Percentiles rank a stretch among this genome's conserved stretches.
These are phyloP conservation scores for Lentinula edodes DNA, from an alignment of 768 basidiomycete genomes.

Conservation along the genomic window DNA sequence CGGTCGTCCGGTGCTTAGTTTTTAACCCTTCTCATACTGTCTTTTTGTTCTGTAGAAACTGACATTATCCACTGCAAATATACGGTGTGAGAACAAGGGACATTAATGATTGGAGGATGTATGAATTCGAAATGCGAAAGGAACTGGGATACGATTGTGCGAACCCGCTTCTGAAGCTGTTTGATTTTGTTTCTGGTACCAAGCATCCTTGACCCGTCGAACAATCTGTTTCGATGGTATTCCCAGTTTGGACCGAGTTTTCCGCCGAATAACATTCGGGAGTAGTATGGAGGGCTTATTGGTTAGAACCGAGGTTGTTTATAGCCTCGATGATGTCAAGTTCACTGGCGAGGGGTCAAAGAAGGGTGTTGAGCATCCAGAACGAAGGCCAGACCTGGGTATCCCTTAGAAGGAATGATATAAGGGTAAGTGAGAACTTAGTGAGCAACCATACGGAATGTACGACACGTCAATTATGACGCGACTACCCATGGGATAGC, in stretches of 20 bases:
- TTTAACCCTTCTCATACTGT: too few species aligned
- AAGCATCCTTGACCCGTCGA: slow-evolving; percentile 35
- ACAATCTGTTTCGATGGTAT: slow-evolving; percentile 24
- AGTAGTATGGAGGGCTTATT: slow-evolving; percentile 50
- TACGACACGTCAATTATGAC: slow-evolving; percentile 40
- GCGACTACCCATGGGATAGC: slow-evolving; percentile 36
- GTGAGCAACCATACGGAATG: slow-evolving; percentile 52
- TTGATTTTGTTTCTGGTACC: slow-evolving; percentile 33
- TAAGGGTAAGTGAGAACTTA: slow-evolving; percentile 10
- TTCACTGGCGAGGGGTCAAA: slow-evolving; percentile 39
- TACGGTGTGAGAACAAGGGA: neutral
- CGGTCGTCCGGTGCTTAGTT: too few species aligned
- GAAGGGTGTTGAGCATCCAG: slow-evolving; percentile 34
- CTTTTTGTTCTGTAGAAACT: too few species aligned
- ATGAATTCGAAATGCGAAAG: neutral
- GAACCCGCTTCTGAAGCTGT: slow-evolving; percentile 44
- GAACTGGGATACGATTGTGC: slow-evolving; percentile 16
- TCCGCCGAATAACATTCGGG: slow-evolving; percentile 29
- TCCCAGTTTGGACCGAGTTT: slow-evolving; percentile 24
- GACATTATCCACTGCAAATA: too few species aligned
- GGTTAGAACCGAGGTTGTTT: slow-evolving; percentile 45
- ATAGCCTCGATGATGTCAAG: slow-evolving; percentile 58
- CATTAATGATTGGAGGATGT: neutral
- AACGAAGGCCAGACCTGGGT: slow-evolving; percentile 35
- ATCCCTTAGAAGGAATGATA: too few species aligned